These are phyloP conservation scores for Geoglossum cookeanum DNA, from an alignment of 2,329 filamentous ascomycete species.

Conservation along the genomic window DNA sequence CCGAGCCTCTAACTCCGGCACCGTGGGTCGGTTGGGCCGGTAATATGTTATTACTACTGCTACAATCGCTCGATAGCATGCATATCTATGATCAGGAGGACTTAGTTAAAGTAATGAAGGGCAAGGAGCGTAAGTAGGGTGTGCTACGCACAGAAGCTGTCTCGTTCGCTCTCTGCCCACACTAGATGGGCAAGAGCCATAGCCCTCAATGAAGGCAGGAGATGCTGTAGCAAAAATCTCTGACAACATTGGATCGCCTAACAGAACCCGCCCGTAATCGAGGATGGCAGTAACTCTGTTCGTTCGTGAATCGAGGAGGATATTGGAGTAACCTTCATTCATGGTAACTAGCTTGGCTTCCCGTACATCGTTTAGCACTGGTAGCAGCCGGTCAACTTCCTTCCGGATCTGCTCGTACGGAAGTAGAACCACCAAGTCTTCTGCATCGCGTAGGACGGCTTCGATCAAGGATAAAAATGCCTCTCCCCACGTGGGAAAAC, in stretches of 20 bases:
- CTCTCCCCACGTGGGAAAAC: conserved; percentile 31
- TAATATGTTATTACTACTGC: conserved; percentile 3
- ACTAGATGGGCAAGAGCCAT: conserved; percentile 8
- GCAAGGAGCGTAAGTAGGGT: neutral
- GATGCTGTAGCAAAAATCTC: conserved; percentile 26
- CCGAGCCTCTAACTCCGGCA: neutral
- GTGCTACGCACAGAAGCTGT: neutral
- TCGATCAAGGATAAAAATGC: conserved; percentile 34
- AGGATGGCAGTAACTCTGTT: conserved; percentile 30
- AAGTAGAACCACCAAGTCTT: conserved; percentile 37
- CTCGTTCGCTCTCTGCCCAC: neutral
- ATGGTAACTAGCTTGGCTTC: conserved; percentile 32
- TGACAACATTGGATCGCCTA: conserved; percentile 36
- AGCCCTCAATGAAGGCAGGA: conserved; percentile 19
- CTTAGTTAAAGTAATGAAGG: neutral
- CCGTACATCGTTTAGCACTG: conserved; percentile 29
- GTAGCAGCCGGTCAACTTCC: conserved; percentile 25
- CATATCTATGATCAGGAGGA: neutral
- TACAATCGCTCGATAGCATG: conserved; percentile 2
- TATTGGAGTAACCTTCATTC: conserved; percentile 29
- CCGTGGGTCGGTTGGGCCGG: neutral
- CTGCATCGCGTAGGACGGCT: conserved; percentile 33
- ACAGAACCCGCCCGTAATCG: conserved; percentile 33
- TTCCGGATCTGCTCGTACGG: conserved; percentile 35
- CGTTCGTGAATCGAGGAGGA: conserved; percentile 30